Base-by-base conservation (phyloP, 352 stramenopile species). In the Pythium phragmiticola region DNA sequence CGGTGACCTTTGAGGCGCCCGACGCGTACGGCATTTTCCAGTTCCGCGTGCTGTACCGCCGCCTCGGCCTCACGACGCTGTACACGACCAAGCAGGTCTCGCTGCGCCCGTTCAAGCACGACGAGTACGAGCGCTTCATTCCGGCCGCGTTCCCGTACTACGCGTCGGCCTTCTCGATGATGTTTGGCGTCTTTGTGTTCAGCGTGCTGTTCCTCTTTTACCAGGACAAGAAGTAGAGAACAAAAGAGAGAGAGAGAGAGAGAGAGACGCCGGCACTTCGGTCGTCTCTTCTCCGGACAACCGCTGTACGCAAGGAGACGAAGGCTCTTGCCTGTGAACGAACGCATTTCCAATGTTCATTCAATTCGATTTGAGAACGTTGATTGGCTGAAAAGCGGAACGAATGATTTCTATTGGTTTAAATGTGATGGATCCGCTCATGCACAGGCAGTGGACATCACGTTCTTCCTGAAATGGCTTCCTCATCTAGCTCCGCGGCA, bases 121-220 rank as follows among this genome's bases (percentile, higher is more conserved):
- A 98, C 77, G 93, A 98, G 75, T 98, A 97, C 78, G 90, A 97
- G 72, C 84, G 93, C 57, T 98, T 98, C 77, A 97, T 98, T 57
- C 78, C 88, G 3, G 85, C 82, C 7, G 93, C 93, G 28, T 98
- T 90, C 70, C 93, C 92, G 43, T 98, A 98, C 80, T 98, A 98
- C 70, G 78, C 84, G 3, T 93, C 84, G 42, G 86, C 88, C 30
- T 95, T 98, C 64, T 94, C 88, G 30, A 92, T 96, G 73, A 97
- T 97, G 88, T 70, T 75, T 8, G 92, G 85, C 39, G 91, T 98
- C 57, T 92, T 97, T 60, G 63, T 97, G 43, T 97, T 97, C 62
- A 94, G 81, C 68, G 74, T 92, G 55, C 86, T 90, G 53, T 97
- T 97, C 72, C 74, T 97, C 23, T 97, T 94, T 60, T 82, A 90